Evolutionary conservation across 1,284 basidiomycete genomes (phyloP).

Genomic region (Pterula multifida): DNA sequence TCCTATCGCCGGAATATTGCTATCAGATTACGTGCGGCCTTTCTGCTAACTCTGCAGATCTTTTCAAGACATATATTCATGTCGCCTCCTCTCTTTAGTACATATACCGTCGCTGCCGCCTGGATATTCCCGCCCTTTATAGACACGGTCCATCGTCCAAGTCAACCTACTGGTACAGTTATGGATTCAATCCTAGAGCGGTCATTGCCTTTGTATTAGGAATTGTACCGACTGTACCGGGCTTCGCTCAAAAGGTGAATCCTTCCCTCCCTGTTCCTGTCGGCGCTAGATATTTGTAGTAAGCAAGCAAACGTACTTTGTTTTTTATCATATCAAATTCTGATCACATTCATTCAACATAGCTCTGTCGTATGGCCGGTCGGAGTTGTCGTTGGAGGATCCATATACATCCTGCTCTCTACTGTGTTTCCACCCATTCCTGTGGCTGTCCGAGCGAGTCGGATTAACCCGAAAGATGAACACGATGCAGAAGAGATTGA

Average conservation of each 20-base stretch:
- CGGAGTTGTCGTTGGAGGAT: background rate
- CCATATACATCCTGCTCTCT: background rate
- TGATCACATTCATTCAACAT: background rate
- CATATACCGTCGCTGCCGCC: constrained; percentile 30
- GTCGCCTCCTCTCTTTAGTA: constrained; percentile 25
- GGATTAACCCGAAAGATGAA: too few species aligned
- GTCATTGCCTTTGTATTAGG: constrained; percentile 11
- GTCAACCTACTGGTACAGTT: constrained; percentile 10
- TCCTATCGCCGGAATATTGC: background rate
- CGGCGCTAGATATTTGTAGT: constrained; percentile 6
- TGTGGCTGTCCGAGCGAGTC: too few species aligned
- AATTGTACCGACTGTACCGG: constrained; percentile 12
- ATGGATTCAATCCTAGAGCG: constrained; percentile 11
- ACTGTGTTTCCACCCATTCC: background rate
- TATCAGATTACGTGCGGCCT: background rate
- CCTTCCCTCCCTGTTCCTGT: constrained; percentile 5
- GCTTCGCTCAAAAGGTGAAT: constrained; percentile 10
- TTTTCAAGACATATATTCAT: too few species aligned
- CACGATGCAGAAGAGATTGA: too few species aligned
- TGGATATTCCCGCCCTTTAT: constrained; percentile 19
- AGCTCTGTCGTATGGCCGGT: background rate
- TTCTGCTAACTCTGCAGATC: background rate
- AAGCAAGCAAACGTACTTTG: background rate
- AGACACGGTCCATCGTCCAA: background rate
- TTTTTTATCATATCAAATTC: background rate